These are phyloP conservation scores for Sequoiadendron giganteum DNA, from an alignment of 75 land plant species.

Conservation along the genomic window DNA sequence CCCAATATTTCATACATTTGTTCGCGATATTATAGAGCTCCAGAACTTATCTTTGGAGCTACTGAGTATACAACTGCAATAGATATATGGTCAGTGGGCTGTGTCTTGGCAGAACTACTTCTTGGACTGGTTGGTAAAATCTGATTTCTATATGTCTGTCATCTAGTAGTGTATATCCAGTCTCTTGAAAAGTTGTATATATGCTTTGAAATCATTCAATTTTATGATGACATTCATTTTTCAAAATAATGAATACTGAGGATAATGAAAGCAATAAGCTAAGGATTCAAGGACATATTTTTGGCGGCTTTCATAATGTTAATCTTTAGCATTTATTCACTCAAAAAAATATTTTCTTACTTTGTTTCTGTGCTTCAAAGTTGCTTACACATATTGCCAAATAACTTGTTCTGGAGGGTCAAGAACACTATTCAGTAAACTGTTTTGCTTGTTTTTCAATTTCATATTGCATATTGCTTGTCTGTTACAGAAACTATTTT, in stretches of 20 bases:
- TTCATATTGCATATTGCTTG: background rate
- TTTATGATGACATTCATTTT: background rate
- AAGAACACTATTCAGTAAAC: background rate
- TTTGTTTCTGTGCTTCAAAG: background rate
- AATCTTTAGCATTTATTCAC: background rate
- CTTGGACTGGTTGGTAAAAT: conserved; percentile 41
- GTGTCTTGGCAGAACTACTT: conserved; percentile 55
- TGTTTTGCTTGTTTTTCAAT: background rate
- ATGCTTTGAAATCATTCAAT: background rate
- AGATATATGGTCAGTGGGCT: conserved; percentile 61
- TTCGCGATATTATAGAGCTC: conserved; percentile 66
- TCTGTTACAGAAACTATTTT: background rate
- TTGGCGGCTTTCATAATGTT: background rate
- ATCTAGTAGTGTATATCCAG: background rate
- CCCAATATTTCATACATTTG: conserved; percentile 64
- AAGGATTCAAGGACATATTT: background rate
- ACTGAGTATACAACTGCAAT: conserved; percentile 59
- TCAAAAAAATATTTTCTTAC: conserved; percentile 1
- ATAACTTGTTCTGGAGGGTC: background rate
- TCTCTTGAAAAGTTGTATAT: background rate
- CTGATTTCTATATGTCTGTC: background rate
- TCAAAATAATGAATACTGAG: background rate
- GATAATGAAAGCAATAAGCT: background rate
- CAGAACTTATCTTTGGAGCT: conserved; percentile 63
- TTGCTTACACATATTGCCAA: background rate